Conservation (phyloP, 306 rosid genomes). For the Crotalaria pallida region DNA sequence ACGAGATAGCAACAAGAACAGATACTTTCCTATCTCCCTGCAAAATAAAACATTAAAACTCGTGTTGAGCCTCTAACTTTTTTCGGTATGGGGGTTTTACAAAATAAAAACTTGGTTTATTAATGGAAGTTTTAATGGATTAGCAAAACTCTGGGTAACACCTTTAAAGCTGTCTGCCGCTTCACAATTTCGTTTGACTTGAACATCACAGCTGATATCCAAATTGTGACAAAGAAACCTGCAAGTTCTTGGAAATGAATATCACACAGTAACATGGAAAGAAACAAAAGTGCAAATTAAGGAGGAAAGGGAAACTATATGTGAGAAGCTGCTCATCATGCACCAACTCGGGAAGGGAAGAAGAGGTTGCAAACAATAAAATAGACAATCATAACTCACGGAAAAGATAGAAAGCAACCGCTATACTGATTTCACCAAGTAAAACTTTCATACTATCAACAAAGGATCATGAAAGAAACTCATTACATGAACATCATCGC, state of each 20-base stretch:
- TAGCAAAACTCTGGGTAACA: conserved; percentile 12
- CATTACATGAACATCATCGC: neutral
- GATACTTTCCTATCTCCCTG: conserved; percentile 83
- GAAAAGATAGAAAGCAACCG: neutral
- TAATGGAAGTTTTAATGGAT: conserved; percentile 13
- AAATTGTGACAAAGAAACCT: conserved; percentile 78
- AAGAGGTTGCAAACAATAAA: neutral
- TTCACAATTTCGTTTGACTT: conserved; percentile 80
- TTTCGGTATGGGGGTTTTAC: neutral
- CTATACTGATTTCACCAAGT: neutral
- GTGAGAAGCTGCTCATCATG: neutral
- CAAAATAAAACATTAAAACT: conserved; percentile 33
- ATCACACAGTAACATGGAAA: neutral
- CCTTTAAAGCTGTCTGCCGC: conserved; percentile 95
- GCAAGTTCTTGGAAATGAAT: conserved; percentile 33
- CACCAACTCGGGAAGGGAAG: neutral
- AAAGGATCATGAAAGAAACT: neutral
- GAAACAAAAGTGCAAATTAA: conserved; percentile 4
- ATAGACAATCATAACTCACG: neutral
- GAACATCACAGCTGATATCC: conserved; percentile 85
- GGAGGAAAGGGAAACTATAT: conserved; percentile 8
- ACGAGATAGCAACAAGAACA: conserved; percentile 43
- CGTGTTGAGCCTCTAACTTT: conserved; percentile 20
- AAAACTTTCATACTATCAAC: neutral
- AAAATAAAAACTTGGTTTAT: neutral